phyloP scores from a whole-genome alignment of 228 moss, liverwort and hornwort genomes.

The Sphagnum fallax region DNA sequence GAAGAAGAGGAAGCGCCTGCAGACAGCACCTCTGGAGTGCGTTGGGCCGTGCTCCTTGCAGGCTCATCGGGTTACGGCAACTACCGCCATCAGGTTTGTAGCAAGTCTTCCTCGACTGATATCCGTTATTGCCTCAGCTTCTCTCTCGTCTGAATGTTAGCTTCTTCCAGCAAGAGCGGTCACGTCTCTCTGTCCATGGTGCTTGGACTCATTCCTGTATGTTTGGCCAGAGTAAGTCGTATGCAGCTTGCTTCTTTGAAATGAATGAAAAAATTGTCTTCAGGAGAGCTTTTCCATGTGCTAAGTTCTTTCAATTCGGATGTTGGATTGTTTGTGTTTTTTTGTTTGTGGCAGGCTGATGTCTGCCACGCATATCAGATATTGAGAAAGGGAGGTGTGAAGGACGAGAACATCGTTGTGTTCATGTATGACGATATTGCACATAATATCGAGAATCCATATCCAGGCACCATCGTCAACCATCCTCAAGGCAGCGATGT shows the following conservation, averaged over 20 bases:
- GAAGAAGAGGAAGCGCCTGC: constrained; percentile 11
- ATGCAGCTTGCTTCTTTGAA: no score
- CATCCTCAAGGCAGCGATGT: constrained; percentile 53
- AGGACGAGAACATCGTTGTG: constrained; percentile 64
- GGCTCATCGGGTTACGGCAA: constrained; percentile 63
- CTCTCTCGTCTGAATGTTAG: background rate
- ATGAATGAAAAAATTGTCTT: no score
- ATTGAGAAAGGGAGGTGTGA: constrained; percentile 52
- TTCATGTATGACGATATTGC: constrained; percentile 71
- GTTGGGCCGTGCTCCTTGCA: constrained; percentile 67
- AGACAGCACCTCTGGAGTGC: constrained; percentile 29
- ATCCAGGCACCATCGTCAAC: constrained; percentile 49
- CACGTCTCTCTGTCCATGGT: background rate
- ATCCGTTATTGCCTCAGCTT: background rate
- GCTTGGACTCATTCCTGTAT: no score
- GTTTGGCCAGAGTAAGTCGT: no score
- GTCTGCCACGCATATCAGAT: constrained; percentile 70
- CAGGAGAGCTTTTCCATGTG: no score
- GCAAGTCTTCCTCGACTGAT: background rate
- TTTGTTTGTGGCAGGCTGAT: constrained; percentile 29
- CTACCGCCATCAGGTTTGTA: constrained; percentile 58
- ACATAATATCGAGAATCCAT: constrained; percentile 30
- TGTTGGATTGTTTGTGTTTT: constrained; percentile 1
- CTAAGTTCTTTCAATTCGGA: background rate
- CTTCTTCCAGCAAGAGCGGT: no score